Conservation (phyloP, 1,284 basidiomycete genomes). For the Fistulina hepatica region DNA sequence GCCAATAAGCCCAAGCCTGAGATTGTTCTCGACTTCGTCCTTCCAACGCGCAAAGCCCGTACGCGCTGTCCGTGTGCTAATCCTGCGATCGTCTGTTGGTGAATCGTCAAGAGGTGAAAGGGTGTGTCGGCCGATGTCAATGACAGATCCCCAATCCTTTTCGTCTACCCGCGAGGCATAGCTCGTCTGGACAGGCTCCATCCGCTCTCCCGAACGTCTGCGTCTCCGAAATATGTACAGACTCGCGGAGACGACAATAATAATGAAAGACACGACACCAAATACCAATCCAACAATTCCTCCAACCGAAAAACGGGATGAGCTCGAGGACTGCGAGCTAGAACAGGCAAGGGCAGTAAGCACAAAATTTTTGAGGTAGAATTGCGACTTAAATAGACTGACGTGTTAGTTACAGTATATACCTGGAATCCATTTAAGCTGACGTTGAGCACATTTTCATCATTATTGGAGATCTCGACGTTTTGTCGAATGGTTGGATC, state of each 20-base stretch:
- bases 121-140: slow-evolving; percentile 22
- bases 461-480: slow-evolving; percentile 45
- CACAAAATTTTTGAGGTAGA: too few relatives aligned
- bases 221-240: slow-evolving; percentile 34
- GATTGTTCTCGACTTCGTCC: slow-evolving; percentile 24
- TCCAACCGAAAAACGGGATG: slow-evolving; percentile 29
- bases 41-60: slow-evolving; percentile 33
- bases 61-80: slow-evolving; percentile 15
- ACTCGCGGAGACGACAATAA: slow-evolving; percentile 31
- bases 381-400: too few relatives aligned
- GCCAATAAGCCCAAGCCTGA: slow-evolving; percentile 21
- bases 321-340: slow-evolving; percentile 12
- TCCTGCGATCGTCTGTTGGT: slow-evolving; percentile 17
- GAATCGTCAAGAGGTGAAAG: slow-evolving; percentile 5
- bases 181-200: too few relatives aligned
- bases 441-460: slow-evolving; percentile 34
- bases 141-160: slow-evolving; percentile 21
- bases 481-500: slow-evolving; percentile 37
- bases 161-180: too few relatives aligned
- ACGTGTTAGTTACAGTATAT: slow-evolving; percentile 25
- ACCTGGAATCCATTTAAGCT: slow-evolving; percentile 25
- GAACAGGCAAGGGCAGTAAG: slow-evolving; percentile 7
- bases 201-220: too few relatives aligned
- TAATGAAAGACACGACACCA: slow-evolving; percentile 38
- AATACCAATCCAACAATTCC: slow-evolving; percentile 54